phyloP scores from a whole-genome alignment of 2,329 filamentous ascomycete genomes.

The Hypoxylon sp. region DNA sequence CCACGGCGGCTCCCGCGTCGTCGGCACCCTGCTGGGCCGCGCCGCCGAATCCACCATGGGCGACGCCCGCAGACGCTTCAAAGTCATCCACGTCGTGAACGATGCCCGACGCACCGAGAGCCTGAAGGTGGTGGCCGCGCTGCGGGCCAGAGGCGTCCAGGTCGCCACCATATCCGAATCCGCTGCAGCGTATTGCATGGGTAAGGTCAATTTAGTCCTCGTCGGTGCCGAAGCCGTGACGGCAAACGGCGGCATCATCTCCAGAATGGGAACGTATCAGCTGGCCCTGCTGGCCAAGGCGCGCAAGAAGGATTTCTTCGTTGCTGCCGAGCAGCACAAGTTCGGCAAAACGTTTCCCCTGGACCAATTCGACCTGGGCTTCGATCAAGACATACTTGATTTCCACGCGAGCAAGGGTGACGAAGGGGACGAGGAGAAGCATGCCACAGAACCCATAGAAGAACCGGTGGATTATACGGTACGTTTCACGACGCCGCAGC shows the following conservation, averaged over 20 bases:
- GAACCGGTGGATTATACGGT: slow-evolving; percentile 52
- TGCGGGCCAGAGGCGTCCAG: slow-evolving; percentile 81
- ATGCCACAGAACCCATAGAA: slow-evolving; percentile 24
- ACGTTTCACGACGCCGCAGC: slow-evolving; percentile 17
- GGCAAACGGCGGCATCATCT: slow-evolving; percentile 94
- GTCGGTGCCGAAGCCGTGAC: slow-evolving; percentile 88
- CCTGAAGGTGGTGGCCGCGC: slow-evolving; percentile 76
- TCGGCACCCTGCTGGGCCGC: slow-evolving; percentile 80
- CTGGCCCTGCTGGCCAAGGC: slow-evolving; percentile 85
- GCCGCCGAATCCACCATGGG: slow-evolving; percentile 75
- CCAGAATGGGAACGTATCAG: slow-evolving; percentile 87
- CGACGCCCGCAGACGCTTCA: slow-evolving; percentile 74
- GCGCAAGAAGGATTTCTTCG: slow-evolving; percentile 79
- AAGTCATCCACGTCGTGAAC: slow-evolving; percentile 83
- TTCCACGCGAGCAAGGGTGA: slow-evolving; percentile 45
- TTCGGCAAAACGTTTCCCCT: slow-evolving; percentile 91
- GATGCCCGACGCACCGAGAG: slow-evolving; percentile 72
- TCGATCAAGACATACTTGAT: slow-evolving; percentile 56
- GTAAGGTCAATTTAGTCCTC: slow-evolving; percentile 77
- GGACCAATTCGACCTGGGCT: slow-evolving; percentile 72
- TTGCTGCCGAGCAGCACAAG: slow-evolving; percentile 96
- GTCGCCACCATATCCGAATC: slow-evolving; percentile 85
- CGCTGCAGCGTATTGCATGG: slow-evolving; percentile 84
- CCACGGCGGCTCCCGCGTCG: slow-evolving; percentile 88
- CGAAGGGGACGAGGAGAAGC: slow-evolving; percentile 35